Conservation (phyloP, 805 yeast species). For the Lachancea sp. region DNA sequence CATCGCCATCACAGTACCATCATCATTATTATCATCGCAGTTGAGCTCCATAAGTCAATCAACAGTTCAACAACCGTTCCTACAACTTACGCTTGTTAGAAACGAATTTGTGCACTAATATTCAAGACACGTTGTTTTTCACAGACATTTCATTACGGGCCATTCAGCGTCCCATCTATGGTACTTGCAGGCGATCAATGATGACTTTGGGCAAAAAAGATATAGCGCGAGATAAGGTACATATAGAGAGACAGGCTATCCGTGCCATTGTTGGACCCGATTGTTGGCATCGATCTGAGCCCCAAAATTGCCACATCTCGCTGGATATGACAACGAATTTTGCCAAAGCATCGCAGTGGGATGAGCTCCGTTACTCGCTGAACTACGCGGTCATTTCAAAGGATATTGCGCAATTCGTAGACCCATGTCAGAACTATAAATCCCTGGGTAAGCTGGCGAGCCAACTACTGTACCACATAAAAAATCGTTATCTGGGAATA, state of each 20-base stretch:
- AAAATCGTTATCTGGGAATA: slow-evolving; percentile 30
- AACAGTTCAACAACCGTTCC: too few species aligned
- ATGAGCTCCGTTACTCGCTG: slow-evolving; percentile 74
- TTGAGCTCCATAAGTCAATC: too few species aligned
- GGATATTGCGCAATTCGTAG: slow-evolving; percentile 50
- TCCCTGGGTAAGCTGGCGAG: slow-evolving; percentile 39
- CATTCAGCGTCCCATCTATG: background rate
- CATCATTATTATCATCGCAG: too few species aligned
- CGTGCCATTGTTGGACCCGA: slow-evolving; percentile 65
- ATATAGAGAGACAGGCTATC: slow-evolving; percentile 52
- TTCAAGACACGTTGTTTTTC: background rate
- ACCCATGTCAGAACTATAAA: slow-evolving; percentile 31
- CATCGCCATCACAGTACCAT: too few species aligned
- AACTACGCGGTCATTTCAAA: slow-evolving; percentile 83
- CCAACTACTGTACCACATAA: slow-evolving; percentile 39
- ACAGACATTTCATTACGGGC: background rate
- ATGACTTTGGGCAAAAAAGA: slow-evolving; percentile 1
- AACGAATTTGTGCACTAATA: too few species aligned
- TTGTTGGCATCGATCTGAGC: slow-evolving; percentile 61
- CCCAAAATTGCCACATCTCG: slow-evolving; percentile 61
- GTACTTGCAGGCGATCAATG: background rate
- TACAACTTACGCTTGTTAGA: too few species aligned
- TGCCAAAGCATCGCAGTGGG: slow-evolving; percentile 66
- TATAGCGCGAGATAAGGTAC: slow-evolving; percentile 24
- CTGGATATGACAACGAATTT: slow-evolving; percentile 61